phyloP scores from a whole-genome alignment of 2,329 filamentous ascomycete species.

The Sporothrix curviconia region DNA sequence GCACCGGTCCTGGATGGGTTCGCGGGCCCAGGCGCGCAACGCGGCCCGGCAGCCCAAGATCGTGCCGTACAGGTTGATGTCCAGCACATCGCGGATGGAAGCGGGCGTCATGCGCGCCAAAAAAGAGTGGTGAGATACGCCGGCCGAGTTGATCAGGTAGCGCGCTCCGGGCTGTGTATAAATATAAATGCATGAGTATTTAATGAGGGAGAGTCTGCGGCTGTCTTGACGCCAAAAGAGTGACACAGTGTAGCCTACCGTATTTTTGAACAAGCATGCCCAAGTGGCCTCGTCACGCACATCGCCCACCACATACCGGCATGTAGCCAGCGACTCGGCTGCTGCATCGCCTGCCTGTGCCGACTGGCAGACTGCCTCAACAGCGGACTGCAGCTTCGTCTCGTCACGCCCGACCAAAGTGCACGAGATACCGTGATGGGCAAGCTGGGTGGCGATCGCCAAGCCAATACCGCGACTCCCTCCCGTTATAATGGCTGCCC shows the following conservation, averaged over 20 bases:
- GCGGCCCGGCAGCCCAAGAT: slow-evolving; percentile 54
- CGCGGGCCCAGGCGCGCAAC: slow-evolving; percentile 17
- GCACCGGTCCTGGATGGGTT: slow-evolving; percentile 32
- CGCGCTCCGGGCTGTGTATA: slow-evolving; percentile 22
- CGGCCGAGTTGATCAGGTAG: slow-evolving; percentile 75
- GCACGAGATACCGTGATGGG: slow-evolving; percentile 51
- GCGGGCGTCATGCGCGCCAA: slow-evolving; percentile 48
- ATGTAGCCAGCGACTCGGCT: background rate
- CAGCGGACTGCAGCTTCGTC: slow-evolving; percentile 36
- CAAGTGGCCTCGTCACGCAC: slow-evolving; percentile 20
- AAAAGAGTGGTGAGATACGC: slow-evolving; percentile 59
- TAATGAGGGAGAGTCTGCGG: too few relatives aligned
- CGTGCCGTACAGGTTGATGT: slow-evolving; percentile 64
- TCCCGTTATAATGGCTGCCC: slow-evolving; percentile 56
- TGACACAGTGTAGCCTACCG: too few relatives aligned
- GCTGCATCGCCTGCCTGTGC: too few relatives aligned
- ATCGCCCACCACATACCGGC: slow-evolving; percentile 20
- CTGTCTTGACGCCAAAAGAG: too few relatives aligned
- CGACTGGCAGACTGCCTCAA: too few relatives aligned
- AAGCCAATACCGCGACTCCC: slow-evolving; percentile 65
- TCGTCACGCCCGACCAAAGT: slow-evolving; percentile 55
- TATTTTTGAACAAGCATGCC: slow-evolving; percentile 11
- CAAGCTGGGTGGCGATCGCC: slow-evolving; percentile 61
- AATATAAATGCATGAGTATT: too few relatives aligned
- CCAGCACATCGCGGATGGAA: slow-evolving; percentile 51